Base-by-base conservation (phyloP, 805 yeast species). In the Brettanomyces naardenensis region DNA sequence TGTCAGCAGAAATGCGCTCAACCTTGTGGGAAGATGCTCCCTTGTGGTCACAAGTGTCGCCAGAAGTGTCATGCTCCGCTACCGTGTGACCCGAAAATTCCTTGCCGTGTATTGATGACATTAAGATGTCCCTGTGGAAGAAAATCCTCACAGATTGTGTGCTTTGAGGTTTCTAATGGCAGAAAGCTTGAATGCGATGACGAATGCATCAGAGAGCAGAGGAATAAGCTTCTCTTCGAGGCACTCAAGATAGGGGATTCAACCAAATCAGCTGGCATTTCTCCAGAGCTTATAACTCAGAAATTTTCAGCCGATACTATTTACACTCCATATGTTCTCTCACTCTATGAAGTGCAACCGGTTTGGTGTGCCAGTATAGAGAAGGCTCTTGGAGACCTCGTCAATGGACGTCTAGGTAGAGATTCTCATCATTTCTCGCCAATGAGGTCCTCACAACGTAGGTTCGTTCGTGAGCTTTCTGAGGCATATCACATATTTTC, bases 281-380 rank as follows among this genome's bases (percentile, higher is more conserved):
- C 50, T 3, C 45, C 42, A 13, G 53, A 47, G n/a, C 35, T 45
- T 6, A 38, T 54, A 7, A 39, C 55, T 6, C 44, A 54, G 38
- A 47, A 47, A 37, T 40, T 51, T 14, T 31, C 42, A 3, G 46
- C 53, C 25, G 61, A 58, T 28, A 46, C 50, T 21, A 66, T 69
- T 1, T 75, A 76, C 54, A 51, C 71, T 0, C 75, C 71, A 15
- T 58, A 61, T 29, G 64, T 75, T 0, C 40, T 80, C 30, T 52
- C 60, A 1, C 60, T 73, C 1, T 83, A 65, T 50, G 51, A 61
- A 4, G 67, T 65, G 41, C 95, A 87, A 53, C 64, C 56, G 4
- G 62, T 59, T 10, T 87, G 95, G 92, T 80, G 95, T 56, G 54
- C 61, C 11, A 67, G 71, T 44, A 73, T 84, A 32, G 95, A 84